These are phyloP conservation scores for Fusarium udum DNA, from an alignment of 2,329 filamentous ascomycete genomes.

Conservation along the genomic window DNA sequence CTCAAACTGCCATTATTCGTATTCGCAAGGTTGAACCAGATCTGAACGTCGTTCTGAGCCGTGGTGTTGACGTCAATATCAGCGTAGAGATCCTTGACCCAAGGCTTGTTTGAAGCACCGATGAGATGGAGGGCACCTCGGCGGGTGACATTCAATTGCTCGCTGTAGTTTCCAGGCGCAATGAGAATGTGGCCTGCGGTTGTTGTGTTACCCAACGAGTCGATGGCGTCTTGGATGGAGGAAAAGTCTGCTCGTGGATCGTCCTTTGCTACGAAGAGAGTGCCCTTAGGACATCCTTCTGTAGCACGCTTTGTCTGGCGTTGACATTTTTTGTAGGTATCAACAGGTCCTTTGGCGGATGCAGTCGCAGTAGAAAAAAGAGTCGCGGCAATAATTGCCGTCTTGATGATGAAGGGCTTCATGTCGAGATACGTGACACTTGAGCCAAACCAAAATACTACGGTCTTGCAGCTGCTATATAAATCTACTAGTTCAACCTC, in stretches of 20 bases:
- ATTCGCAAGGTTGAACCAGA: conserved; percentile 67
- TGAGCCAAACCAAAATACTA: background rate
- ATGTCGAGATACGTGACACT: background rate
- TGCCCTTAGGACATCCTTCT: conserved; percentile 52
- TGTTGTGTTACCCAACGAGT: conserved; percentile 48
- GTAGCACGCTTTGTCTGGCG: conserved; percentile 23
- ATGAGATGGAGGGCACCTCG: conserved; percentile 68
- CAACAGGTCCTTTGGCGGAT: conserved; percentile 11
- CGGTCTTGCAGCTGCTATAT: background rate
- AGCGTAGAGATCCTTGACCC: conserved; percentile 46
- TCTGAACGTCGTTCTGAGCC: conserved; percentile 59
- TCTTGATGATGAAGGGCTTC: conserved; percentile 5
- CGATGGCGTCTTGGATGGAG: conserved; percentile 54
- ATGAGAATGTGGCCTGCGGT: conserved; percentile 60
- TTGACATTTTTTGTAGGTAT: conserved; percentile 36
- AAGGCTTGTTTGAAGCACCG: conserved; percentile 61
- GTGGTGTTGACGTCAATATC: conserved; percentile 55
- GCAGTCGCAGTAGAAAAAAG: background rate
- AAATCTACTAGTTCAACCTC: background rate
- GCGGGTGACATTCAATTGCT: conserved; percentile 73
- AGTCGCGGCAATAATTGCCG: background rate
- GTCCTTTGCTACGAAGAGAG: conserved; percentile 53
- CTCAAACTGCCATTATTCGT: conserved; percentile 51
- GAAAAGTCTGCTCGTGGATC: conserved; percentile 49
- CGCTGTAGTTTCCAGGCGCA: conserved; percentile 67